phyloP scores from a whole-genome alignment of 225 moss, liverwort and hornwort genomes.

The Marchantia paleacea region DNA sequence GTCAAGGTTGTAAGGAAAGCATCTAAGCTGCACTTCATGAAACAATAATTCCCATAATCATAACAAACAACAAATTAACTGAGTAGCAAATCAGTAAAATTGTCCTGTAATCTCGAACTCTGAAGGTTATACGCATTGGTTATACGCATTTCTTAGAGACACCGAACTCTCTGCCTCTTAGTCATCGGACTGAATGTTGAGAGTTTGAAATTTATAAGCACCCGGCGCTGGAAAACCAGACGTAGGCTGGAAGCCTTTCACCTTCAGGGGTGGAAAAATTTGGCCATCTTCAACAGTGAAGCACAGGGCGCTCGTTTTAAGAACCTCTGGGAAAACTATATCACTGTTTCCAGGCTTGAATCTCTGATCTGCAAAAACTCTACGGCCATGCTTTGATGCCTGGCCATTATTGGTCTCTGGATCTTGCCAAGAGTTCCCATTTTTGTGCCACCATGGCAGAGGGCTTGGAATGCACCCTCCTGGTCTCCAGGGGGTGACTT shows the following conservation, averaged over 20 bases:
- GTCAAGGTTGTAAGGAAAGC: too few relatives aligned
- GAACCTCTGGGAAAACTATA: constrained; percentile 26
- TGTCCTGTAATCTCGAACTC: too few relatives aligned
- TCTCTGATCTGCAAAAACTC: constrained; percentile 22
- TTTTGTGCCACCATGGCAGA: constrained; percentile 44
- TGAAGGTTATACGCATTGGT: too few relatives aligned
- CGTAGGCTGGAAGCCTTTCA: constrained; percentile 29
- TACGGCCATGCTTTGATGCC: constrained; percentile 30
- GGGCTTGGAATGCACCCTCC: constrained; percentile 40
- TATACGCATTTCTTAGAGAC: not conserved
- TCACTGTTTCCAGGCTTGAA: constrained; percentile 31
- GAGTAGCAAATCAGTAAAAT: too few relatives aligned
- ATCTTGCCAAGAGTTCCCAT: constrained; percentile 26
- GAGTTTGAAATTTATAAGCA: not conserved
- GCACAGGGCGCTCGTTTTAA: constrained; percentile 38
- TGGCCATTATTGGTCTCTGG: constrained; percentile 28
- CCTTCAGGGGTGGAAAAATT: constrained; percentile 42
- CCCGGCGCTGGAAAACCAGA: constrained; percentile 1
- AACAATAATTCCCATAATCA: too few relatives aligned
- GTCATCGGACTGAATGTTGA: too few relatives aligned
- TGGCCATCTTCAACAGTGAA: constrained; percentile 38
- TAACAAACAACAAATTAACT: too few relatives aligned
- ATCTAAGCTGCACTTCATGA: too few relatives aligned
- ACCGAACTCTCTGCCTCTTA: too few relatives aligned
- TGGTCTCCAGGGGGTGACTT: constrained; percentile 45